Base-by-base conservation (phyloP, 2,329 filamentous ascomycete species). In the Cercospora sp. region DNA sequence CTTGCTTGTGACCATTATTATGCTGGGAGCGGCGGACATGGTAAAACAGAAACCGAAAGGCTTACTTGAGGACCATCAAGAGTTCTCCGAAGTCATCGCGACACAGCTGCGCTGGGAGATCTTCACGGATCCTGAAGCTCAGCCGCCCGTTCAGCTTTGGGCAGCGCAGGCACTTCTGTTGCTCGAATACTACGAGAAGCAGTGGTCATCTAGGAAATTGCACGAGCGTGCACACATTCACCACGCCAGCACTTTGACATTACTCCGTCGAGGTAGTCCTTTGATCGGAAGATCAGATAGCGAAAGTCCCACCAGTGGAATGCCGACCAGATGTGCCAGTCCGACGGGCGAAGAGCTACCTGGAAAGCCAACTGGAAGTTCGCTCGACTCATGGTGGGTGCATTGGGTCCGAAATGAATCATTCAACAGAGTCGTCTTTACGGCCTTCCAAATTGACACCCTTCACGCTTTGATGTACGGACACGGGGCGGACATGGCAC, bases 391-490 rank as follows among this genome's bases (percentile, higher is more conserved):
- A 18, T 95, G 92, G 86, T 97, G 94, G 94, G 90, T 91, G 73
- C 90, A 92, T 72, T 97, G 94, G 94, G 94, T 96, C 72, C 92
- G 90, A 10, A 94, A 93, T 61, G 94, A 98, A 78, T 90, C 93
- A 1, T 97, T 93, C 1, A 86, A 92, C 28, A 87, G 94, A 66
- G 92, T 91, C 3, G 94, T 93, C 0, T 97, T 97, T 81, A 92
- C 91, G 0, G 94, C 94, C 0, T 97, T 97, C 75, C 88, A 97
- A 45, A 90, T 97, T 73, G 94, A 98, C 78, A 96, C 93, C 6
- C 93, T 93, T 1, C 94, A 98, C 78, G 93, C 93, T 1, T 95
- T 92, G 28, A 97, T 97, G 92, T 97, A 97, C 79, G 94, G 94
- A 0, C 94, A 97, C 79, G 95, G 66, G 30, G 70, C 68, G 28